Evolutionary conservation across 2,329 filamentous ascomycete genomes (phyloP).

Genomic region (Grosmannia clavigera): DNA sequence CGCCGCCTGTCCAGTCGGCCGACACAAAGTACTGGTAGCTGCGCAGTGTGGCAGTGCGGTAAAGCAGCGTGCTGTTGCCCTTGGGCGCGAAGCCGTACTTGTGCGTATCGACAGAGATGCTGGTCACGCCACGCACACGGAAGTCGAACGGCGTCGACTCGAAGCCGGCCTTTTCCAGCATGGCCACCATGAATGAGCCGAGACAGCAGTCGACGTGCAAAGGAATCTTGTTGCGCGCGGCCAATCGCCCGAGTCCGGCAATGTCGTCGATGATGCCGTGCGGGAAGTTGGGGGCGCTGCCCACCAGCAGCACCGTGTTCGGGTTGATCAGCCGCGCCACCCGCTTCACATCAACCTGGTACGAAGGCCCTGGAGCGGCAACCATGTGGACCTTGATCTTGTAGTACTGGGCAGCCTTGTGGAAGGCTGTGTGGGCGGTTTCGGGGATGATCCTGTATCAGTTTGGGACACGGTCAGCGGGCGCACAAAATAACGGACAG

Average conservation of each 20-base stretch:
- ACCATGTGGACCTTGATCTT: conserved; percentile 91
- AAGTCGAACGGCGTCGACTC: conserved; percentile 86
- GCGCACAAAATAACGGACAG: not conserved
- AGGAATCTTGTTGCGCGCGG: conserved; percentile 65
- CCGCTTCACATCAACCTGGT: conserved; percentile 69
- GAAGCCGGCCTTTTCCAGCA: conserved; percentile 88
- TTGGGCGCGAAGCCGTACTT: conserved; percentile 99
- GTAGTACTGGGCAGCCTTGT: conserved; percentile 91
- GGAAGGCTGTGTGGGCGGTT: conserved; percentile 92
- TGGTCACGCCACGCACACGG: conserved; percentile 83
- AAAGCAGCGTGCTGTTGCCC: conserved; percentile 86
- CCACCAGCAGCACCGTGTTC: conserved; percentile 88
- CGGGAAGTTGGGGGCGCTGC: conserved; percentile 93
- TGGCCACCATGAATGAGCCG: conserved; percentile 86
- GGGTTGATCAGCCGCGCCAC: conserved; percentile 81
- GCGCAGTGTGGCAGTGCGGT: conserved; percentile 67
- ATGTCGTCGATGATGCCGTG: conserved; percentile 98
- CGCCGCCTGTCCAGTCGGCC: conserved; percentile 87
- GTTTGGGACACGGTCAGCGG: not conserved
- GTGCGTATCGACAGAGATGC: conserved; percentile 93
- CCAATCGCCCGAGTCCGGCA: conserved; percentile 67
- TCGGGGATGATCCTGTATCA: conserved; percentile 69
- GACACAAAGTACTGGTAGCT: conserved; percentile 94
- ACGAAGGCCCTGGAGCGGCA: conserved; percentile 68
- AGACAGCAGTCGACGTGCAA: conserved; percentile 97